phyloP scores from a whole-genome alignment of 768 basidiomycete species.

The Hygrophorus pudorinus region DNA sequence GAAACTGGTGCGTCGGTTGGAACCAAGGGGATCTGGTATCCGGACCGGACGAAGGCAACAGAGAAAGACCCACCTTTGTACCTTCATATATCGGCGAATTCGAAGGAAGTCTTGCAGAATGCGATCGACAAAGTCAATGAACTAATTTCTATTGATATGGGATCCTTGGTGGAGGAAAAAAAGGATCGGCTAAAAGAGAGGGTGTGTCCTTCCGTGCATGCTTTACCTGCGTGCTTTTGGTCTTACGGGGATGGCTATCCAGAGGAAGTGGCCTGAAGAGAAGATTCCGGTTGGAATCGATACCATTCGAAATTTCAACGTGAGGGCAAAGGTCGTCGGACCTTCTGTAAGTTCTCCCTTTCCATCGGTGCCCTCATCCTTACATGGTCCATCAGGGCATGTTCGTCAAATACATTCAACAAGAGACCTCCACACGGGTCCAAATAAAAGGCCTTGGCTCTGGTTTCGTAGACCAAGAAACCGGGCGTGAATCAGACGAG shows the following conservation, averaged over 20 bases:
- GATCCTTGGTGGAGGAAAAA: conserved; percentile 74
- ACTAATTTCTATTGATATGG: conserved; percentile 62
- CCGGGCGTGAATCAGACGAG: conserved; percentile 78
- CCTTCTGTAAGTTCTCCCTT: conserved; percentile 53
- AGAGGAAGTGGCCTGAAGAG: conserved; percentile 98
- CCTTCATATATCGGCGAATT: conserved; percentile 79
- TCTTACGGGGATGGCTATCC: conserved; percentile 1
- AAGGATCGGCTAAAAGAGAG: conserved; percentile 57
- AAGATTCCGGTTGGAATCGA: conserved; percentile 87
- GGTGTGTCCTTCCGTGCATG: conserved; percentile 24
- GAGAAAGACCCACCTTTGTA: conserved; percentile 92
- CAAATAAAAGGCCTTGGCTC: conserved; percentile 95
- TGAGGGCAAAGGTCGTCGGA: conserved; percentile 95
- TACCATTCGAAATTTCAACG: conserved; percentile 91
- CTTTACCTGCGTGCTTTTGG: neutral
- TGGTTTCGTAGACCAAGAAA: conserved; percentile 83
- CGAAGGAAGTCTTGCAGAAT: conserved; percentile 52
- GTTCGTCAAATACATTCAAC: conserved; percentile 97
- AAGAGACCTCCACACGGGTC: conserved; percentile 90
- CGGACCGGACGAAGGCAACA: conserved; percentile 82
- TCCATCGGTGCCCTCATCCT: neutral
- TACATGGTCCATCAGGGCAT: conserved; percentile 6
- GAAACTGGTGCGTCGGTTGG: conserved; percentile 89
- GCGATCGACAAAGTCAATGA: conserved; percentile 70
- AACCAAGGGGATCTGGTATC: conserved; percentile 95